Base-by-base conservation (phyloP, 805 yeast species). In the Cyberlindnera americana region DNA sequence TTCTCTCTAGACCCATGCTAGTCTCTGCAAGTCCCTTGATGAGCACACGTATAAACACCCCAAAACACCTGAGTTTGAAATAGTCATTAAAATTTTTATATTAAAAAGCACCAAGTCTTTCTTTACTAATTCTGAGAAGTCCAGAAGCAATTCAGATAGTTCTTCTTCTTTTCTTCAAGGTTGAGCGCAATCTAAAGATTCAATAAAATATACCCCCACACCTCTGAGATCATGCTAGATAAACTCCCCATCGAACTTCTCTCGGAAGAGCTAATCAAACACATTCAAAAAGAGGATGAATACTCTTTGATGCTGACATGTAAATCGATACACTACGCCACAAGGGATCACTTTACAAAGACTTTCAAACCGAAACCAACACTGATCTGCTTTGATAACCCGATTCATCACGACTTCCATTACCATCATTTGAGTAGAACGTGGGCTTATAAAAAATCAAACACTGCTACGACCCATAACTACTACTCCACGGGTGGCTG, bases 181-280 rank as follows among this genome's bases (percentile, higher is more conserved):
- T n/a, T n/a, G n/a, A n/a, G n/a, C n/a, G n/a, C n/a, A n/a, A n/a
- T n/a, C n/a, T n/a, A n/a, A n/a, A n/a, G n/a, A n/a, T n/a, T n/a
- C n/a, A n/a, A n/a, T n/a, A n/a, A n/a, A n/a, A n/a, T n/a, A n/a
- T n/a, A n/a, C n/a, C n/a, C n/a, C n/a, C n/a, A n/a, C n/a, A n/a
- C n/a, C n/a, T 17, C 10, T 21, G 6, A 6, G 23, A 21, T 7
- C 10, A 53, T 53, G 57, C 41, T 53, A 1, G 54, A 51, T 35
- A 51, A 37, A 34, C 41, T 53, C 1, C 57, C 57, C 19, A 44
- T 44, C 2, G 57, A 53, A 37, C 35, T 53, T 17, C 28, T 53
- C 15, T 41, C 48, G 3, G 39, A 43, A 19, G 54, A 49, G 24
- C 37, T 53, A 12, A 34, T 46, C 18, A 44, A 41, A 5, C 42